Base-by-base conservation (phyloP, 192 early-diverging fungal genomes). In the Allomyces arbusculus region DNA sequence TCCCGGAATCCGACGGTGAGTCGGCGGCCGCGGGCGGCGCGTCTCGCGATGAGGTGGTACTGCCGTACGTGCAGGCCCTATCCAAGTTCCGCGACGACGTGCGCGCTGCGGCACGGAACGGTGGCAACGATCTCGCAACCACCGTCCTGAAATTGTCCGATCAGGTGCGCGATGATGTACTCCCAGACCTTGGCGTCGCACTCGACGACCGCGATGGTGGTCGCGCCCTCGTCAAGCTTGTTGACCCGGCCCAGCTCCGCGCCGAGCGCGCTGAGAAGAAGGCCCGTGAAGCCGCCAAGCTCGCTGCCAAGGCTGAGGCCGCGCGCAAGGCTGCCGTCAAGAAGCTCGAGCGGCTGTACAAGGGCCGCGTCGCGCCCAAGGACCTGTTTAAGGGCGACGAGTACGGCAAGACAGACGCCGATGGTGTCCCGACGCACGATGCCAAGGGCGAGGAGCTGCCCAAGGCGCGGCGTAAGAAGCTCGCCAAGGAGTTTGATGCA, bases 201-300 rank as follows among this genome's bases (percentile, higher is more conserved):
- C 77, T 98, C 66, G 95, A 95, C 70, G 95, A 98, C 76, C 89
- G 90, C 66, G 95, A 93, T 65, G 91, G 91, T 72, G 92, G 93
- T 26, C 86, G 81, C 65, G 93, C 95, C 1, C 78, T 96, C 68
- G 86, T 95, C 73, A 98, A 95, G 75, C 76, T 96, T 66, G 86
- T 89, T 14, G 86, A 89, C 67, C 82, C 84, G 12, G 80, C 84
- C 62, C 85, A 85, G 74, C 64, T 85, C 26, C 79, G 78, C 11
- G 78, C 81, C 72, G 79, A 76, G 33, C 83, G 84, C 33, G 87
- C 88, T 63, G 77, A 73, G 40, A 88, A 91, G 76, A 65, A 81
- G 5, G 76, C 80, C 33, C 73, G 84, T 23, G 75, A 83, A 67
- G 84, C 81, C 11, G 85, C 79, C 43, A 81, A 80, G 73, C 79